These are phyloP conservation scores for Rhododendron vialii DNA, from an alignment of 148 eudicot genomes.

Conservation along the genomic window DNA sequence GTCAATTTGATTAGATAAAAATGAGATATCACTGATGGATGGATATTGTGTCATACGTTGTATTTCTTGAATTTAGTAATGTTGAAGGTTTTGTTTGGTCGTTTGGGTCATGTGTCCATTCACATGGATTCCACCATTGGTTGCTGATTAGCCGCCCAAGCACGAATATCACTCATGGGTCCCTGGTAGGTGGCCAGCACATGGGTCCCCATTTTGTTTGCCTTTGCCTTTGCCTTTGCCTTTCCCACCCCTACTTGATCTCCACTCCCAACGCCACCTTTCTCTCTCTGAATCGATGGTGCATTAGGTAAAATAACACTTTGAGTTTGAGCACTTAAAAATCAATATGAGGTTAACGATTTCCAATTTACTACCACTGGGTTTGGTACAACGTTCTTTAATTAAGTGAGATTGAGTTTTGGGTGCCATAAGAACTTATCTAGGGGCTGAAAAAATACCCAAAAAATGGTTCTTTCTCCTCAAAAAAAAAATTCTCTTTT, in stretches of 20 bases:
- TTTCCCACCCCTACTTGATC: background rate
- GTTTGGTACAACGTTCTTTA: background rate
- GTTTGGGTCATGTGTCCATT: background rate
- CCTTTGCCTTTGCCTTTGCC: background rate
- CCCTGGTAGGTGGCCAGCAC: background rate
- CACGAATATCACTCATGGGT: background rate
- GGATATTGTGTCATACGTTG: background rate
- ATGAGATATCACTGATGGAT: background rate
- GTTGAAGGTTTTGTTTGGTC: background rate
- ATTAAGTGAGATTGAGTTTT: background rate
- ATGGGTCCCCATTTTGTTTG: background rate
- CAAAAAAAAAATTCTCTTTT: background rate
- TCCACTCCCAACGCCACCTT: background rate
- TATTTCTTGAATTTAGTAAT: too few species aligned
- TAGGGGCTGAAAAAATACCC: background rate
- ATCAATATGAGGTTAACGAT: too few species aligned
- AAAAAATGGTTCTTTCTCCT: background rate
- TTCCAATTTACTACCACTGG: background rate
- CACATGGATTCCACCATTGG: constrained; percentile 1
- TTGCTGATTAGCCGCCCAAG: background rate
- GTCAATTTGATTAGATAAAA: background rate
- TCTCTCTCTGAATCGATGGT: background rate
- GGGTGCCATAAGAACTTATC: background rate
- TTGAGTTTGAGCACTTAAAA: too few species aligned
- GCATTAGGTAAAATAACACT: background rate